A percentile compares a stretch with the other conserved stretches of the same genome.
Conservation (phyloP, 805 yeast species). For the Teunomyces barrocoloradensis region DNA sequence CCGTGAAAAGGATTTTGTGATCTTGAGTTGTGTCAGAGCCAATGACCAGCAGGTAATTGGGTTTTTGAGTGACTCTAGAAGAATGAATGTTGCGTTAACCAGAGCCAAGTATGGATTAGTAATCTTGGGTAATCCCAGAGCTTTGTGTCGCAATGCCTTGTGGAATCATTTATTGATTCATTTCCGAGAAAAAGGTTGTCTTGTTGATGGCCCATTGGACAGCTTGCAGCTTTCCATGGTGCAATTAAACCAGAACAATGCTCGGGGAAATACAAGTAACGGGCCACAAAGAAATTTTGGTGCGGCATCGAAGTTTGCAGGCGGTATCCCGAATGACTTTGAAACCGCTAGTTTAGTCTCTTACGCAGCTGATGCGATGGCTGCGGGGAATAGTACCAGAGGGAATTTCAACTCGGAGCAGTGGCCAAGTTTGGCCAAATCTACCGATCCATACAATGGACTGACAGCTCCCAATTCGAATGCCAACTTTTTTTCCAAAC, state of each 20-base stretch:
- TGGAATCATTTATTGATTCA: constrained; percentile 80
- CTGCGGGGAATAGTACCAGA: neutral
- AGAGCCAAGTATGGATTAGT: constrained; percentile 44
- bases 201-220: constrained; percentile 87
- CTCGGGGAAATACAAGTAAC: constrained; percentile 4
- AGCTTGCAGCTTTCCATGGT: constrained; percentile 72
- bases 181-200: constrained; percentile 78
- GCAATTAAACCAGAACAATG: constrained; percentile 31
- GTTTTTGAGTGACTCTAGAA: constrained; percentile 42
- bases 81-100: constrained; percentile 44
- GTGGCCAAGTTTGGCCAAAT: constrained; percentile 29
- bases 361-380: constrained; percentile 12
- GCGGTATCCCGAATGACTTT: constrained; percentile 16
- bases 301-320: constrained; percentile 9
- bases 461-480: constrained; percentile 23
- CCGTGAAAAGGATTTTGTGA: constrained; percentile 45
- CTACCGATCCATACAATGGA: constrained; percentile 5
- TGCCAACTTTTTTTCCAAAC: constrained; percentile 33
- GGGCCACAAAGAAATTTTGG: constrained; percentile 9
- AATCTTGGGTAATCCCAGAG: constrained; percentile 79
- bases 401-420: constrained; percentile 6
- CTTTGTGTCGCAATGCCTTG: constrained; percentile 63
- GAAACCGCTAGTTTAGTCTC: constrained; percentile 29
- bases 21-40: constrained; percentile 44
- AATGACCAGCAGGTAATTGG: constrained; percentile 41